Base-by-base conservation (phyloP, 176 grass and related monocot species). In the Aechmea fasciata region DNA sequence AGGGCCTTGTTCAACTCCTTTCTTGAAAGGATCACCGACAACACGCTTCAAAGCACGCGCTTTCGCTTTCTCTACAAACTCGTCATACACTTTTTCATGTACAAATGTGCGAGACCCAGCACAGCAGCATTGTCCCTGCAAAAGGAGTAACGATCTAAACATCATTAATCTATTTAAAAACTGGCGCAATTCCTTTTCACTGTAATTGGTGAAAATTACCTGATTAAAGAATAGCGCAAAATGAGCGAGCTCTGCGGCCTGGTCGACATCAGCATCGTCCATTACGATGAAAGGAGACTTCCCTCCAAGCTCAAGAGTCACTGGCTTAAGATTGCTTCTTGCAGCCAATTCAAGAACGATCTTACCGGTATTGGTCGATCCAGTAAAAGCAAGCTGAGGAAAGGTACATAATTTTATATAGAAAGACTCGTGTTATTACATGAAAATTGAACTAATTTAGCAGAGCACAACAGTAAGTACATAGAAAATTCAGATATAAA, bases 41-140 rank as follows among this genome's bases (percentile, higher is more conserved):
- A 93, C 84, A 1, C 94, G 94, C 12, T 71, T 85, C 72, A 77
- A 0, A 23, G 94, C 87, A 10, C 94, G 84, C 9, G 69, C 84
- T 66, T 90, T 99, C 47, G 94, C 70, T 77, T 97, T 97, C 82
- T 90, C 94, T 62, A 93, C 84, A 75, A 99, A 99, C 75, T 99
- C 94, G 49, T 99, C 89, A 75, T 93, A 93, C 2, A 99, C 84
- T 1, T 50, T 41, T 78, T 99, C 89, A 70, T 99, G 94, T 29
- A 93, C 89, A 75, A 99, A 99, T 67, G 94, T 99, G 19, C 89
- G 87, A 54, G 94, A 99, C 11, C 94, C 94, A 9, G 94, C 94
- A 70, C 84, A 93, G 71, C 94, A 99, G 82, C 94, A 99, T 77
- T 99, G 94, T 10, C 94, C 94, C 94, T 92, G 22, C 52, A 11